A percentile compares a stretch with the other conserved stretches of the same genome.
phyloP scores from a whole-genome alignment of 2,329 filamentous ascomycete species.

The Immersiporthe knoxdaviesiana region DNA sequence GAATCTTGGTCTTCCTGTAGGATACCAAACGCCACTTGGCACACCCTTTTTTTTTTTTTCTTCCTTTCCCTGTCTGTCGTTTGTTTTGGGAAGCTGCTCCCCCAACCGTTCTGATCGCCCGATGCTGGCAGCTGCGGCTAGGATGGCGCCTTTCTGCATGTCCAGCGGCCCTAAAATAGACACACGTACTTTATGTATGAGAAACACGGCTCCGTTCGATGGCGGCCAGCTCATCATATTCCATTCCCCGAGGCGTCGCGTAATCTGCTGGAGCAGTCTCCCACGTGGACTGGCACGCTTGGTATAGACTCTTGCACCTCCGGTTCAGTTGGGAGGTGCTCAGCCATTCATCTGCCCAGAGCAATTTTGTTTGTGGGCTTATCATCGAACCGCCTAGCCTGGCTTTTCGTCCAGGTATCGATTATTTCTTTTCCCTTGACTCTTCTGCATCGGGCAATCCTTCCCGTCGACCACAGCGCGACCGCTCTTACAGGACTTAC shows the following conservation, averaged over 20 bases:
- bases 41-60: neutral
- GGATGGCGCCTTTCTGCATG: neutral
- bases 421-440: neutral
- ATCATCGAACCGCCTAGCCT: neutral
- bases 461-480: slow-evolving; percentile 7
- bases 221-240: neutral
- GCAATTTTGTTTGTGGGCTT: neutral
- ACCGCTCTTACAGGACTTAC: neutral
- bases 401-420: neutral
- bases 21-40: neutral
- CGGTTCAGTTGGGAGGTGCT: neutral
- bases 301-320: neutral
- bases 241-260: neutral
- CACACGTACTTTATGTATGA: too few relatives aligned
- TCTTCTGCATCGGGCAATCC: slow-evolving; percentile 14
- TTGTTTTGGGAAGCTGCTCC: neutral
- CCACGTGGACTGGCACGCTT: slow-evolving; percentile 1
- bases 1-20: neutral
- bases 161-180: neutral
- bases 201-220: neutral
- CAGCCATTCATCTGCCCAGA: neutral
- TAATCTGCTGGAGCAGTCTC: neutral
- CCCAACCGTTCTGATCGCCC: neutral
- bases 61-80: too few relatives aligned
- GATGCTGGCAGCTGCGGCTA: neutral